Evolutionary conservation across 495 filamentous ascomycete species (phyloP), one percentile per base, ranked within the genome.

Genomic region (Halenospora varia): DNA sequence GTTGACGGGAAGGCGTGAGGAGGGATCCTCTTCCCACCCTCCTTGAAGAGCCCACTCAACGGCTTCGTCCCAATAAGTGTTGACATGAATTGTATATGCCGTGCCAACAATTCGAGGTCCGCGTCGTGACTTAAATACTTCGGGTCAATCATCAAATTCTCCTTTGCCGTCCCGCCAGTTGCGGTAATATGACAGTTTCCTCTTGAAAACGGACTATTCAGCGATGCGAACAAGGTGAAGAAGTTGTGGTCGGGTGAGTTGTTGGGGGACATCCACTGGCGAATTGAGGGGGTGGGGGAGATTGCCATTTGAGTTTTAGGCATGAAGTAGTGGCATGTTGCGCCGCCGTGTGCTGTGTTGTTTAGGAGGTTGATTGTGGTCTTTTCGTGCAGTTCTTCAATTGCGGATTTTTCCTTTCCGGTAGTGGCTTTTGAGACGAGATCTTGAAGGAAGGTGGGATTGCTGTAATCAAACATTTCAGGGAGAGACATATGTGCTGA

Each of bases 11-110:
- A 35, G 13, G 29, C 29, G 13, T 35, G 29, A 35, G 29, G 13
- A 35, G 29, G 29, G 29, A 35, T 35, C 13, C 29, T 35, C 29
- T 35, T 35, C 29, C 29, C 29, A 13, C 29, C 29, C 13, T 35
- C 29, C 13, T 35, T 35, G 29, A 35, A 35, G 13, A 35, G 13
- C 4, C 6, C 4, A 35, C 6, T 6, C 4, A 35, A 35, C 6
- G 29, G 29, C 4, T 4, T 4, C 29, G 29, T 35, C 6, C 29
- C 6, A 6, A 35, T 6, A 6, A 35, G 4, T 6, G 29, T 35
- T 6, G 29, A 35, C 29, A 35, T 35, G 17, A 15, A 88, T 17
- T 22, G 48, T 20, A 25, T 9, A 50, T 22, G 18, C 19, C 18
- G 3, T 8, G 48, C 48, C 48, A 50, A 15, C 3, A 50, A 4